Base-by-base conservation (phyloP, 2,329 filamentous ascomycete species). In the Pyrenophora teres region DNA sequence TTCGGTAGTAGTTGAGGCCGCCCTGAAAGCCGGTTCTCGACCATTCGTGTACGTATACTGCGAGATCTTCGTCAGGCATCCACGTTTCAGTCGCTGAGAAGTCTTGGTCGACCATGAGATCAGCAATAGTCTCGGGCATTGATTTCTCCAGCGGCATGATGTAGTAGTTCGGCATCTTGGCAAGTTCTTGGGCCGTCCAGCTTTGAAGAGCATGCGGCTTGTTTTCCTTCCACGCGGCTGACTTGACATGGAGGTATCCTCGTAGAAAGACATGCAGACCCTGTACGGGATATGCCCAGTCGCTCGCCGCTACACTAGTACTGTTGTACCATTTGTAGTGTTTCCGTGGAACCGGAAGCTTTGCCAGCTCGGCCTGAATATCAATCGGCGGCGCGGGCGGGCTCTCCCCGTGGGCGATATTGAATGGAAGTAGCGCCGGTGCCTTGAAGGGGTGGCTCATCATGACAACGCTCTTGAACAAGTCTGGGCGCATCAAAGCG, bases 251-350 rank as follows among this genome's bases (percentile, higher is more conserved):
- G 57, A 88, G 83, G 64, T 89, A 89, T 3, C 86, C 85, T 8
- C 85, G 79, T 1, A 89, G 74, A 54, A 88, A 89, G 1, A 70
- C 68, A n/a, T 80, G 76, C 10, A 89, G 74, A 2, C 83, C 81
- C 51, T 83, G 79, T 0, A 72, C 62, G 0, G 80, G 77, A 23
- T 74, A 63, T 18, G 72, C 65, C 80, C 81, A 82, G 27, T 83
- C 76, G 2, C 53, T 30, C 0, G 76, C 77, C 1, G 83, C 83
- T 1, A 65, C 52, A 0, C 76, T 42, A 2, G 78, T 80, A 2
- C 82, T 81, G 60, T 85, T 86, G 69, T 85, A 88, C 81, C 81
- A 86, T 69, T 87, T 87, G 76, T 89, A 89, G 67, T 88, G 86
- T 66, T 88, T 88, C 7, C 83, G 67, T 0, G 85, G 83, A n/a